Conservation (phyloP, 1,139 yeast genomes). For the Maudiozyma humilis region DNA sequence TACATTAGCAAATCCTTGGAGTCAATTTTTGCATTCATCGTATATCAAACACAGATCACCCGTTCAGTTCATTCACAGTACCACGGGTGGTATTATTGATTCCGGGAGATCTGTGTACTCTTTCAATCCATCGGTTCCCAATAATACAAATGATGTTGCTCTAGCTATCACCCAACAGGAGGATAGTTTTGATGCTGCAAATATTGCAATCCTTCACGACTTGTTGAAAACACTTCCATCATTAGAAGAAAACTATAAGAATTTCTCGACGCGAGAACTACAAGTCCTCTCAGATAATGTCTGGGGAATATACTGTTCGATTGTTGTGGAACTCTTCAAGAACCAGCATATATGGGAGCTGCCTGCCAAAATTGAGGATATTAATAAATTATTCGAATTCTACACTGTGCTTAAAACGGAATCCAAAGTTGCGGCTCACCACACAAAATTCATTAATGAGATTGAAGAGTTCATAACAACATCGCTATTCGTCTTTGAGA, state of each 20-base stretch:
- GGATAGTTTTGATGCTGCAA: constrained; percentile 17
- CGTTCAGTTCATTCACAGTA: constrained; percentile 24
- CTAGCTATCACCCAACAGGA: constrained; percentile 16
- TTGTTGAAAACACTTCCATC: constrained; percentile 28
- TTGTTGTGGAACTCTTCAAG: constrained; percentile 26
- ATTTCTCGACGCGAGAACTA: constrained; percentile 26
- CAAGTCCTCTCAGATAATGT: constrained; percentile 27
- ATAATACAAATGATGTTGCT: constrained; percentile 14
- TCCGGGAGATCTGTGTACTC: constrained; percentile 25
- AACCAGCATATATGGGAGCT: constrained; percentile 28
- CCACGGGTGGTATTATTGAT: constrained; percentile 21
- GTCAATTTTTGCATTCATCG: constrained; percentile 29
- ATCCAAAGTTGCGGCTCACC: constrained; percentile 21
- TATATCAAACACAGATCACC: constrained; percentile 28
- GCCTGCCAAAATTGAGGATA: constrained; percentile 34
- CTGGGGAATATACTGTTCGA: constrained; percentile 29
- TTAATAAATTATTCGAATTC: constrained; percentile 32
- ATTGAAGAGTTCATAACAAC: constrained; percentile 40
- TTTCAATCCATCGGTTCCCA: constrained; percentile 18
- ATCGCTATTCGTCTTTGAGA: constrained; percentile 40
- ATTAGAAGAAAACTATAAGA: constrained; percentile 27
- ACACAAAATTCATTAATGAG: constrained; percentile 34
- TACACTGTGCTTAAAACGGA: constrained; percentile 23
- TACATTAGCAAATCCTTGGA: constrained; percentile 22
- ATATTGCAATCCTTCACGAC: constrained; percentile 26